A percentile compares a stretch with the other conserved stretches of the same genome.
Conservation (phyloP, 352 stramenopile genomes). For the Aphanomyces euteiches region DNA sequence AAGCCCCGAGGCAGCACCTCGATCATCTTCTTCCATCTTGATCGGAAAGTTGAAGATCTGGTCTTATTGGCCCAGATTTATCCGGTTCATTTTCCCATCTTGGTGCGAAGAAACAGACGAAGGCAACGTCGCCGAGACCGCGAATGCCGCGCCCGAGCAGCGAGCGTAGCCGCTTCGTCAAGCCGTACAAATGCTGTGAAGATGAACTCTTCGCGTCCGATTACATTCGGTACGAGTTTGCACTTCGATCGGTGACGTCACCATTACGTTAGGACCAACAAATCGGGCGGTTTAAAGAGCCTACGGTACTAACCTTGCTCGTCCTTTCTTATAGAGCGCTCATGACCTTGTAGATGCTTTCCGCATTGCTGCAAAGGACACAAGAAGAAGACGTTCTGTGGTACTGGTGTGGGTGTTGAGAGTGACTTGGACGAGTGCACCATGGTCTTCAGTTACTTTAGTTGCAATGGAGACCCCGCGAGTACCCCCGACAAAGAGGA, state of each 20-base stretch:
- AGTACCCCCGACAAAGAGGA: constrained; percentile 29
- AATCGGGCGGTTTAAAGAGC: constrained; percentile 72
- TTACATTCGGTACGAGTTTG: constrained; percentile 25
- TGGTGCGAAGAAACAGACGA: constrained; percentile 7
- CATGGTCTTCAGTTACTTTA: constrained; percentile 62
- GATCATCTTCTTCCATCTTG: constrained; percentile 5
- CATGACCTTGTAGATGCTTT: constrained; percentile 54
- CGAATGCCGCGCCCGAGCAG: not conserved
- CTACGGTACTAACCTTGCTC: not conserved
- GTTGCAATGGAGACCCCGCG: constrained; percentile 9
- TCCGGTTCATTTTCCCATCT: constrained; percentile 15
- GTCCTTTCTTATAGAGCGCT: not conserved
- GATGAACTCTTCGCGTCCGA: constrained; percentile 28
- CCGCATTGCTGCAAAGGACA: constrained; percentile 78
- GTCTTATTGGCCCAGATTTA: constrained; percentile 3
- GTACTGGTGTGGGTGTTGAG: constrained; percentile 71
- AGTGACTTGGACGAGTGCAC: constrained; percentile 52
- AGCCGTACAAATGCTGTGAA: constrained; percentile 12
- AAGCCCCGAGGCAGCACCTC: not conserved
- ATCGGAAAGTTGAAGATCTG: not conserved
- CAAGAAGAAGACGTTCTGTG: constrained; percentile 83
- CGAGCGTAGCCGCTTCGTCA: constrained; percentile 25
- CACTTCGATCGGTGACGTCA: not conserved
- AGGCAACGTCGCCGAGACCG: not conserved
- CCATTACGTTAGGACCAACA: constrained; percentile 58